These are phyloP conservation scores for Crinitomyces ghanaensis DNA, from an alignment of 805 yeast species.

Conservation along the genomic window DNA sequence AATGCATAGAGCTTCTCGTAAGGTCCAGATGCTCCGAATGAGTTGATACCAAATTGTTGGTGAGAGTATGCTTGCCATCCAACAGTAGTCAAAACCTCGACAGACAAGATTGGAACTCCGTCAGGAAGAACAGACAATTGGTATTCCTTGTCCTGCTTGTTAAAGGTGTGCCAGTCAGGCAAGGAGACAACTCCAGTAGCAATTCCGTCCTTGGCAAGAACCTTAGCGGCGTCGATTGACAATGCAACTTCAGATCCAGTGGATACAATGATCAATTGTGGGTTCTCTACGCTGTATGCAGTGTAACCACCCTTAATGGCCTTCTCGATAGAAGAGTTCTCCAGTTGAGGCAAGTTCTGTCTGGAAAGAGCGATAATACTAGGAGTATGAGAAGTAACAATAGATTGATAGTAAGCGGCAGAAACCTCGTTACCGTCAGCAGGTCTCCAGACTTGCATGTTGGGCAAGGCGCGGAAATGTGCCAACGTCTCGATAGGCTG, in stretches of 20 bases:
- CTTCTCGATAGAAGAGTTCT: slow-evolving; percentile 82
- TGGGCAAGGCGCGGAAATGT: slow-evolving; percentile 42
- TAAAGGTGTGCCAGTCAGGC: slow-evolving; percentile 89
- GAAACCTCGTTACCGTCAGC: slow-evolving; percentile 43
- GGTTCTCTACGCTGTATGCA: slow-evolving; percentile 42
- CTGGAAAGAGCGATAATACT: slow-evolving; percentile 64
- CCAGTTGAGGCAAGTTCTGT: slow-evolving; percentile 81
- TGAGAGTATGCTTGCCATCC: slow-evolving; percentile 96
- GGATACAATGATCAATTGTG: slow-evolving; percentile 68
- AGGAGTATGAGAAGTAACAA: slow-evolving; percentile 50
- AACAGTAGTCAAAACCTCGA: slow-evolving; percentile 82
- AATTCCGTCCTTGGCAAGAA: slow-evolving; percentile 49
- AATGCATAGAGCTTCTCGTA: slow-evolving; percentile 68
- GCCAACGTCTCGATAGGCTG: slow-evolving; percentile 44
- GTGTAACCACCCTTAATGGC: slow-evolving; percentile 94
- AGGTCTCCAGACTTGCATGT: slow-evolving; percentile 39
- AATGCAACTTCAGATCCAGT: slow-evolving; percentile 93
- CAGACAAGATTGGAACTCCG: slow-evolving; percentile 83
- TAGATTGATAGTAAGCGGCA: slow-evolving; percentile 47
- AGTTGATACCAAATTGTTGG: slow-evolving; percentile 89
- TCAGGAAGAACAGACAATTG: slow-evolving; percentile 83
- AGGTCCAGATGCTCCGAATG: slow-evolving; percentile 95
- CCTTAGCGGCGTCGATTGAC: slow-evolving; percentile 72
- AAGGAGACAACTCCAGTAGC: slow-evolving; percentile 78
- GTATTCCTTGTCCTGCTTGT: slow-evolving; percentile 71